A percentile compares a stretch with the other conserved stretches of the same genome.
Evolutionary conservation across 768 basidiomycete genomes (phyloP).

Genomic region (Pisolithus microcarpus): DNA sequence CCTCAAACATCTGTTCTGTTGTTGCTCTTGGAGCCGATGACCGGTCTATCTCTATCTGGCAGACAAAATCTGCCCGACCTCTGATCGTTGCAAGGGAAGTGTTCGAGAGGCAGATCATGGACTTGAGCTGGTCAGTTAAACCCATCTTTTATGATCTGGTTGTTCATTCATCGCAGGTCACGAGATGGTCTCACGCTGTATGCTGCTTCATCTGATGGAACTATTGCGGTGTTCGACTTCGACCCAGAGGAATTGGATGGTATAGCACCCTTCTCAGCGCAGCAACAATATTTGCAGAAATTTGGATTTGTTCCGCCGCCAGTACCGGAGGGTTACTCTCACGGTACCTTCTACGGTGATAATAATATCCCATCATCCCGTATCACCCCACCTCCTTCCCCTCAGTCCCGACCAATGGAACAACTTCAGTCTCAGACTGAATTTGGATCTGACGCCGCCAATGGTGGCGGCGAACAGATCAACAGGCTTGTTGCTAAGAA

Average conservation of each 20-base stretch:
- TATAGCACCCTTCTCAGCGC: conserved; percentile 64
- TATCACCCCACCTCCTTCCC: conserved; percentile 47
- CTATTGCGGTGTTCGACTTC: conserved; percentile 84
- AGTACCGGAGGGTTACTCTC: conserved; percentile 65
- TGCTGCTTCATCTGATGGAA: conserved; percentile 93
- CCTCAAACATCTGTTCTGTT: conserved; percentile 83
- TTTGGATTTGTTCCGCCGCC: conserved; percentile 69
- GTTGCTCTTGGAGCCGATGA: conserved; percentile 93
- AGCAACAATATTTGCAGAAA: conserved; percentile 74
- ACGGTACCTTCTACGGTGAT: conserved; percentile 26
- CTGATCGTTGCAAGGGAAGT: conserved; percentile 90
- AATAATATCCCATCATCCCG: conserved; percentile 19
- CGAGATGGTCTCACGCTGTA: conserved; percentile 88
- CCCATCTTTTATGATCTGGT: background rate
- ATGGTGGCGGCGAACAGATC: conserved; percentile 50
- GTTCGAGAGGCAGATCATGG: conserved; percentile 92
- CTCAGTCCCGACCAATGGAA: conserved; percentile 26
- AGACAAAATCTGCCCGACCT: conserved; percentile 86
- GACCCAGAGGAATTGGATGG: conserved; percentile 75
- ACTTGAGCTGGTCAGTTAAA: conserved; percentile 80
- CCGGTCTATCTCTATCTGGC: conserved; percentile 91
- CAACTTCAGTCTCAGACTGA: conserved; percentile 32
- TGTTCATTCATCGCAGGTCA: conserved; percentile 49
- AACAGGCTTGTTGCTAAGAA: conserved; percentile 74
- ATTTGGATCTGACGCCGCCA: conserved; percentile 33